Conservation (phyloP, 2,329 filamentous ascomycete genomes). For the Acrodontium crateriforme region DNA sequence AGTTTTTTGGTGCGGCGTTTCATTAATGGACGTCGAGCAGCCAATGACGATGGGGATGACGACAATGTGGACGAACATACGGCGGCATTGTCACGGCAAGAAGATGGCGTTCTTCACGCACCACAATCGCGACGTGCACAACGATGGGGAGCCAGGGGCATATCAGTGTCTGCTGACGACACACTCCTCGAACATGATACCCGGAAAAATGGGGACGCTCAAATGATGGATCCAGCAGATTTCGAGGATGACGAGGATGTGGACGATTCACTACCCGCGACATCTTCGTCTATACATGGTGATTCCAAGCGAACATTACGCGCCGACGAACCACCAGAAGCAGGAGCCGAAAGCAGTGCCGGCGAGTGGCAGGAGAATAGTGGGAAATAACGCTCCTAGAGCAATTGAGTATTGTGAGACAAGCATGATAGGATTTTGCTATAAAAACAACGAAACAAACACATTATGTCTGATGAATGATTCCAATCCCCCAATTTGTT, state of each 20-base stretch:
- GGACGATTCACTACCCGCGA: constrained; percentile 23
- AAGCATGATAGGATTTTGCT: too few species aligned
- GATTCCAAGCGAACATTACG: constrained; percentile 1
- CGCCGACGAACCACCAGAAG: constrained; percentile 3
- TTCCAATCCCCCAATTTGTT: too few species aligned
- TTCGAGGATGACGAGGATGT: constrained; percentile 35
- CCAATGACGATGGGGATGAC: constrained; percentile 30
- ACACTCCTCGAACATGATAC: constrained; percentile 24
- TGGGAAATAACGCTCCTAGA: constrained; percentile 2
- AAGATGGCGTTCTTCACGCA: constrained; percentile 14
- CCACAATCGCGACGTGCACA: constrained; percentile 10
- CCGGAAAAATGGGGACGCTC: constrained; percentile 17
- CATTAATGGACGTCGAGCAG: constrained; percentile 43
- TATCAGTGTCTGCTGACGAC: constrained; percentile 47
- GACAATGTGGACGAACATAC: constrained; percentile 46
- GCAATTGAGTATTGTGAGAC: background rate
- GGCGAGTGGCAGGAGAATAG: constrained; percentile 15
- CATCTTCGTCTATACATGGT: constrained; percentile 20
- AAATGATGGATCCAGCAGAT: constrained; percentile 30
- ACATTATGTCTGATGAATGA: too few species aligned
- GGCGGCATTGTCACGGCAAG: constrained; percentile 31
- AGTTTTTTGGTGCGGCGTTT: constrained; percentile 74
- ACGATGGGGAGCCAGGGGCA: constrained; percentile 44
- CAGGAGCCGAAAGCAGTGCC: constrained; percentile 14
- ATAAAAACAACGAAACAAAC: too few species aligned